Percentiles rank a stretch among this genome's conserved stretches.
Conservation (phyloP, 2,329 filamentous ascomycete genomes). For the Sporothrix protearum region DNA sequence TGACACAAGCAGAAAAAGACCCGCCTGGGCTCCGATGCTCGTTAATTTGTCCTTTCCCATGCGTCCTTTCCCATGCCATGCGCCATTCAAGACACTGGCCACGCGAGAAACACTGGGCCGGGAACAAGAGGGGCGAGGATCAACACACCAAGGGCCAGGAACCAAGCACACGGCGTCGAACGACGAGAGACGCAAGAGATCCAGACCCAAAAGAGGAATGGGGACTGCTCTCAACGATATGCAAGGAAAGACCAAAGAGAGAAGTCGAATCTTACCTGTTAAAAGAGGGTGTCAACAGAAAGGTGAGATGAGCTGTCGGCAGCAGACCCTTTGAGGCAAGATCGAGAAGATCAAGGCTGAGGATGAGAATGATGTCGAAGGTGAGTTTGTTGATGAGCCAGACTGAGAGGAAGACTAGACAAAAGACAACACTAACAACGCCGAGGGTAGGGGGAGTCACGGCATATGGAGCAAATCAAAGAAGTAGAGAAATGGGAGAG, state of each 20-base stretch:
- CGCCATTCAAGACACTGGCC: constrained; percentile 1
- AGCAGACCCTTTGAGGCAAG: not conserved
- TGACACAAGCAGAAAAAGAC: constrained; percentile 4
- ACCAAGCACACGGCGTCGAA: not conserved
- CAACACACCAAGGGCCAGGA: not conserved
- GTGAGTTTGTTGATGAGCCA: not conserved
- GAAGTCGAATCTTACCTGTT: not conserved
- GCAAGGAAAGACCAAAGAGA: not conserved
- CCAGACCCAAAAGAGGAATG: not conserved
- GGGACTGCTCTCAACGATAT: not conserved
- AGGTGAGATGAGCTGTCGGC: no score
- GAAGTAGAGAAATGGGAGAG: not conserved
- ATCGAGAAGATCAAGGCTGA: not conserved
- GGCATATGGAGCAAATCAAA: not conserved
- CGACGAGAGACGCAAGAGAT: not conserved
- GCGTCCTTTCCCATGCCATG: not conserved
- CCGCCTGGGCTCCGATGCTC: not conserved
- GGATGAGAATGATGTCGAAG: not conserved
- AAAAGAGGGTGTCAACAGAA: not conserved
- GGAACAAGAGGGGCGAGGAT: no score
- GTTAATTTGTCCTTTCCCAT: not conserved
- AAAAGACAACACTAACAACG: not conserved
- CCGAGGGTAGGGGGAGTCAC: not conserved
- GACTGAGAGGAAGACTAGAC: not conserved
- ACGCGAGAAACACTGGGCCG: constrained; percentile 13